Base-by-base conservation (phyloP, 2,329 filamentous ascomycete genomes). In the Epichloe festucae region DNA sequence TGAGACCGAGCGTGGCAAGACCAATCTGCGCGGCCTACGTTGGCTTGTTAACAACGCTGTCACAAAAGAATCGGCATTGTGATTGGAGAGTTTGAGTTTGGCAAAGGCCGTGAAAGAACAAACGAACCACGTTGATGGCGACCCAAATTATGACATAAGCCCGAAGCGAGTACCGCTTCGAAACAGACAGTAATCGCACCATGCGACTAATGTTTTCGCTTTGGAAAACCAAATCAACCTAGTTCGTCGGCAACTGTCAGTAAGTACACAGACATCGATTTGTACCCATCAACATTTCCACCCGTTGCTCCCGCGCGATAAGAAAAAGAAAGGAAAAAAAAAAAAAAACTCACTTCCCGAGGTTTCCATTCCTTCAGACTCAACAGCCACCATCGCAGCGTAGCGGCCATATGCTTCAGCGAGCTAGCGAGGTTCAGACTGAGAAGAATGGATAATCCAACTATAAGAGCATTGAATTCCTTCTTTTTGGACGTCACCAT, bases 321-420 rank as follows among this genome's bases (percentile, higher is more conserved):
- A 6, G 6, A 0, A 3, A 8, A 40, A 40, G 7, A 40, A 40
- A 40, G 2, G 17, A 17, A 17, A 17, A 0, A 3, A 8, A 17
- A n/a, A 40, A 40, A 40, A 40, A 50, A 46, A 52, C 61, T n/a
- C 48, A 71, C 71, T 62, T 75, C 72, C 5, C 58, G 59, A 41
- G 67, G 59, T 36, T 65, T 65, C 53, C 69, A 63, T 40, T 65
- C 62, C 5, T 63, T 59, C 8, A 62, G 59, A 52, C 64, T 67
- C 42, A 75, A 56, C 31, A 74, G 66, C 61, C 69, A 72, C 70
- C 72, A 75, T n/a, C 72, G 63, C 54, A 73, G 59, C 53, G 73
- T 70, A 14, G 64, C 58, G 3, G 70, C 67, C 64, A 73, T 70
- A 31, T 65, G 65, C 52, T 72, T 72, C 21, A 75, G 62, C 6